Percentiles rank a stretch among this genome's conserved stretches.
These are phyloP conservation scores for Diacronema lutheri DNA, from an alignment of 78 protist genomes.

Conservation along the genomic window DNA sequence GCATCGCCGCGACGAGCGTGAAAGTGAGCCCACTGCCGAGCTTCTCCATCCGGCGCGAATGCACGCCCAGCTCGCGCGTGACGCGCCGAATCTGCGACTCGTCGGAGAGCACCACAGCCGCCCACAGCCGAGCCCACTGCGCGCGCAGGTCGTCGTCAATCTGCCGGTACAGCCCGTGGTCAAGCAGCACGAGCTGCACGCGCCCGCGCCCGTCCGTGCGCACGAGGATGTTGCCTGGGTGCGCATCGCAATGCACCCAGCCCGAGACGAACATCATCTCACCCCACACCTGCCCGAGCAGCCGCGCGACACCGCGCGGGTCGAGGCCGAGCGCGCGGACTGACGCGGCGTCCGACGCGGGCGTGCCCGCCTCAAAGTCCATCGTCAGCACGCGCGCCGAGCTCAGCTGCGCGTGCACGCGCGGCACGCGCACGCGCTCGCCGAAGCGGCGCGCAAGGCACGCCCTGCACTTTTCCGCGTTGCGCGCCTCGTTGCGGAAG, in stretches of 20 bases:
- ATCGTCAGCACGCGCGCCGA: conserved; percentile 42
- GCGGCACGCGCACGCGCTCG: not conserved
- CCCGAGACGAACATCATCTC: not conserved
- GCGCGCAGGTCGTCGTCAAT: conserved; percentile 7
- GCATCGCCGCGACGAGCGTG: conserved; percentile 34
- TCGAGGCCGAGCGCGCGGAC: not conserved
- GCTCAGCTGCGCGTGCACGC: not conserved
- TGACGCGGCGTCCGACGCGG: conserved; percentile 6
- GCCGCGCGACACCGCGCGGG: not conserved
- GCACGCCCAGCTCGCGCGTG: not conserved
- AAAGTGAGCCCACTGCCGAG: not conserved
- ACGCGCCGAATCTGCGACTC: not conserved
- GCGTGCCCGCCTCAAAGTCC: conserved; percentile 37
- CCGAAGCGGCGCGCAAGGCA: not conserved
- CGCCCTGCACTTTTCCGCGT: conserved; percentile 3
- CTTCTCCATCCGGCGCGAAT: too few relatives aligned
- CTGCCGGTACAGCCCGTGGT: conserved; percentile 74
- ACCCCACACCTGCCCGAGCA: not conserved
- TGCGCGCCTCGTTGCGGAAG: conserved; percentile 20
- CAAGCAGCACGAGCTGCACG: conserved; percentile 62
- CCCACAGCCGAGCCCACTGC: conserved; percentile 51
- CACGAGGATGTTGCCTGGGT: conserved; percentile 65
- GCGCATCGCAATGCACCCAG: conserved; percentile 71
- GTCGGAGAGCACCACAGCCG: not conserved
- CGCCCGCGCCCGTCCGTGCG: not conserved